Evolutionary conservation across 345 rosid genomes (phyloP), one percentile per base, ranked within the genome.

Genomic region (Gossypium stocksii): DNA sequence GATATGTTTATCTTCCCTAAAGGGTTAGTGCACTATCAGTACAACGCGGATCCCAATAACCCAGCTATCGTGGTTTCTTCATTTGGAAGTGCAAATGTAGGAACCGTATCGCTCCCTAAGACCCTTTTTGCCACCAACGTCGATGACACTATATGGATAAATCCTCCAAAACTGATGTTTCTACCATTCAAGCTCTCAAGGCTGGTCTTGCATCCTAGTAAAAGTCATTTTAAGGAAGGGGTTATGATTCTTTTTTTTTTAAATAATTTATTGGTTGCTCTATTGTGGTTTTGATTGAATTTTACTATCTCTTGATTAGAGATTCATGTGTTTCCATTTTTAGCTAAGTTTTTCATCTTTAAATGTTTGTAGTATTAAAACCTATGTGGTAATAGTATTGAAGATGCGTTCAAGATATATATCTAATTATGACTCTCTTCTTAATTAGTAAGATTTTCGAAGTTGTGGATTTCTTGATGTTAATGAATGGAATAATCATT

Each of bases 81-180:
- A 12, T 56, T 56, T 11, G 60, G 60, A n/a, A 56, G 60, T 19
- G 60, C 60, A 56, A 56, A 19, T 56, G 25, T 14, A 1, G 60
- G 60, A 9, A 56, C 60, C 12, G 13, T 56, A 8, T 56, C 14
- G 4, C 60, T 56, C 20, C 60, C 60, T 0, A 56, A 19, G 9
- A 56, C 25, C 0, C 60, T 56, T 56, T 56, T 56, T 20, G 60
- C 25, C 10, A 56, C 60, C 25, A 3, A 9, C 25, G 9, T 56
- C 0, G 60, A 56, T 10, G 60, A 56, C 25, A 20, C 4, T 56
- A 0, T 56, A 20, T 56, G 49, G 68, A 49, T 15, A 64, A 64
- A n/a, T 64, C 68, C n/a, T 64, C 41, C 68, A n/a, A 38, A 64
- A 64, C 68, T 9, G 68, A 64, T 38, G 68, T 41, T n/a, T 44